Base-by-base conservation (phyloP, 2,329 filamentous ascomycete genomes). In the Ceratocystis harringtonii region DNA sequence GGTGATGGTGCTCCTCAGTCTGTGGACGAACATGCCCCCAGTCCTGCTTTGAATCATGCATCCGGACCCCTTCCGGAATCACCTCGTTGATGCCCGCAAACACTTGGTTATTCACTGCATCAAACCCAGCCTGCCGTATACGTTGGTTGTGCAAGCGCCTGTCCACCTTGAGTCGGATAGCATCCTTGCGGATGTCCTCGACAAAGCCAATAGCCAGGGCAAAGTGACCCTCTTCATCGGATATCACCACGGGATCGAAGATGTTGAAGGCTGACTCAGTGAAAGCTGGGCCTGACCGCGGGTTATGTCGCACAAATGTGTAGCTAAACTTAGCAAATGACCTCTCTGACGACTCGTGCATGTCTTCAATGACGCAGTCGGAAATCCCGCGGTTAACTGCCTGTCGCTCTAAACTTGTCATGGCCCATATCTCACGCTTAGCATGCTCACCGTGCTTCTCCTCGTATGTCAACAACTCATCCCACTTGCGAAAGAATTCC, bases 261-360 rank as follows among this genome's bases (percentile, higher is more conserved):
- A 89, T 80, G 1, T 80, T 84, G 36, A 99, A 82, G 71, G 97
- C 91, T 1, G 92, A 97, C 71, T 97, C 92, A 1, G 90, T 77
- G 71, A 99, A 99, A 0, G 90, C 95, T 71, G 94, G 92, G 0
- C 80, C 80, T 0, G 84, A 70, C 1, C 77, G 71, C 0, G 80
- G 73, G 28, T 81, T 80, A 65, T 85, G 81, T 72, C 95, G 95
- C 71, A 89, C 73, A 69, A 99, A 90, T 0, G 83, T 88, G 75
- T 99, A 99, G 63, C 83, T 84, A 72, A 88, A 97, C 30, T 91
- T 86, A 73, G 97, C 96, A 77, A 97, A 96, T 76, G 90, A 95
- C 19, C 86, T 81, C 50, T 85, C 80, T 12, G 79, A 76, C 58
- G 89, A 85, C 69, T 92, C 86, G 28, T 68, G 43, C 66, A 68